Evolutionary conservation across 1,284 basidiomycete species (phyloP).

Genomic region (Naganishia sp.): DNA sequence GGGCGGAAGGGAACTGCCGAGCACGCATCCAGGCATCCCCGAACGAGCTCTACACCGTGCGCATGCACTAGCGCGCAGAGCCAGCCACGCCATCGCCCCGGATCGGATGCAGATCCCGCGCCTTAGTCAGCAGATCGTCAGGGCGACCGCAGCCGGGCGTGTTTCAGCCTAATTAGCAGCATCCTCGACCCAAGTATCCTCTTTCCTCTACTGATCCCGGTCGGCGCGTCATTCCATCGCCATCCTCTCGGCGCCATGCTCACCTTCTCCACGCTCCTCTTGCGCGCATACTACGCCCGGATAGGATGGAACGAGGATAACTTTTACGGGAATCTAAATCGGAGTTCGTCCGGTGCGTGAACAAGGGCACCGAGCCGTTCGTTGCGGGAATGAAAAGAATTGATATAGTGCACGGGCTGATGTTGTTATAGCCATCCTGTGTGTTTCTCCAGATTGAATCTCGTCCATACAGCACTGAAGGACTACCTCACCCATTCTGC

Average conservation of each 20-base stretch:
- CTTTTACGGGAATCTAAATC: constrained; percentile 83
- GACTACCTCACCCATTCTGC: background rate
- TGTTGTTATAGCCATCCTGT: constrained; percentile 36
- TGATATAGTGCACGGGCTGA: constrained; percentile 40
- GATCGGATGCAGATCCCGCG: too few species aligned
- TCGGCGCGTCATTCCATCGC: background rate
- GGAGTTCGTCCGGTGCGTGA: constrained; percentile 76
- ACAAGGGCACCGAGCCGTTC: background rate
- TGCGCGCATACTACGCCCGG: constrained; percentile 82
- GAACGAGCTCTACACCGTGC: too few species aligned
- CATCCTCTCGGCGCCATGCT: constrained; percentile 38
- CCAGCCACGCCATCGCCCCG: too few species aligned
- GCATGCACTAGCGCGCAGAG: too few species aligned
- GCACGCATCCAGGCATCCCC: too few species aligned
- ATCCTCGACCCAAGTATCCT: too few species aligned
- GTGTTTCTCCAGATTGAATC: constrained; percentile 35
- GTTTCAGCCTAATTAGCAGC: too few species aligned
- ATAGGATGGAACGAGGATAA: constrained; percentile 98
- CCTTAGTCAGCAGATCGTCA: too few species aligned
- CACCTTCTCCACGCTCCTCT: constrained; percentile 76
- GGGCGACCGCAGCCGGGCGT: too few species aligned
- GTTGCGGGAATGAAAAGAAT: constrained; percentile 51
- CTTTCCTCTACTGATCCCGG: too few species aligned
- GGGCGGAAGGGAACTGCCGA: too few species aligned
- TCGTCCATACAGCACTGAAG: constrained; percentile 6